Evolutionary conservation across 371 early-diverging fungal genomes (phyloP), one percentile per base, ranked within the genome.

Genomic region (Coemansia sp.): DNA sequence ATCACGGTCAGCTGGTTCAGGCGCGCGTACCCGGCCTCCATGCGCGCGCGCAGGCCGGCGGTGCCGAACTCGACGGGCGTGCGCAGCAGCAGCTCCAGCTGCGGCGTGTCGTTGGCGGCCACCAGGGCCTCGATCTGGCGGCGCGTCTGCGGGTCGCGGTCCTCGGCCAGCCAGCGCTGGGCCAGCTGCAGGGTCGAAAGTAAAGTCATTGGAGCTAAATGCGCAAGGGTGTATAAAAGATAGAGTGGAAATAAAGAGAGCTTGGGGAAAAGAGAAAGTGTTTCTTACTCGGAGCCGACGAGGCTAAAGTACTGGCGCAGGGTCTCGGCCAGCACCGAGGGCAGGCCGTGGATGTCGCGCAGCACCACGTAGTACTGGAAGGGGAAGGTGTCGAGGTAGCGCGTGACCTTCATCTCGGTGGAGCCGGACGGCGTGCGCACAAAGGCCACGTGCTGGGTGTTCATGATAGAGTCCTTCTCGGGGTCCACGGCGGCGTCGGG

Each of bases 361-460:
- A 98, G 78, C 30, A 97, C 88, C 63, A 97, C 88, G 75, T 94
- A 97, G 81, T 92, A 96, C 64, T 95, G 92, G 83, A 97, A 97
- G 50, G 99, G 98, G 90, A 98, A 98, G 6, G 93, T 93, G 66
- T 96, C 94, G 65, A 99, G 86, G 78, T 97, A 99, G 47, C 86
- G 83, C n/a, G 81, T 84, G 84, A 95, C 86, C 68, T 86, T 71
- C 63, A 97, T 71, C 54, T 82, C 82, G 61, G 84, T 80, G 52
- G 78, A 80, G 61, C 92, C 94, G 68, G 85, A 78, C 49, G 84
- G 81, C 36, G 77, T 81, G 8, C 76, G 81, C 20, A 81, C 82
- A 75, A 92, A 95, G 54, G 85, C 85, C 58, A 95, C 94, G 40
- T 89, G 89, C 59, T 90, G 88, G 84, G 95, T 93, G 63, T 88